A percentile compares a stretch with the other conserved stretches of the same genome.
Conservation (phyloP, 1,284 basidiomycete genomes). For the Schizophyllum commune region DNA sequence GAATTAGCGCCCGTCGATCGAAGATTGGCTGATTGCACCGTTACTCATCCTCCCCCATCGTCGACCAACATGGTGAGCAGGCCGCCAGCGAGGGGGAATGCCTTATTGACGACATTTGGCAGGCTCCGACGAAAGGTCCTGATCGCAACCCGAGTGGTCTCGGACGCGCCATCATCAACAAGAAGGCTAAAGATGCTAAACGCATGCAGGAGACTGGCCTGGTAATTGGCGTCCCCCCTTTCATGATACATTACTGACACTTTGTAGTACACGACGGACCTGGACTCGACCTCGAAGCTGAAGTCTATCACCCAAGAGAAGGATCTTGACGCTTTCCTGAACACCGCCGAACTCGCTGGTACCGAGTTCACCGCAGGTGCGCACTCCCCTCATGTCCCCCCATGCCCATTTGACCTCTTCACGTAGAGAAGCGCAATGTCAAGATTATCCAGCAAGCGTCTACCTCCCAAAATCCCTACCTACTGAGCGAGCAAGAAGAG, state of each 20-base stretch:
- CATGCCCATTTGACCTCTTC: constrained; percentile 9
- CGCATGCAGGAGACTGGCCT: constrained; percentile 65
- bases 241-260: constrained; percentile 1
- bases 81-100: not conserved
- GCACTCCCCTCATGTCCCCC: constrained; percentile 14
- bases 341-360: constrained; percentile 90
- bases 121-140: constrained; percentile 15
- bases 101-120: not conserved
- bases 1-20: not conserved
- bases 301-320: constrained; percentile 94
- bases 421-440: constrained; percentile 81
- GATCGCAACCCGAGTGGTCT: constrained; percentile 70
- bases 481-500: constrained; percentile 84
- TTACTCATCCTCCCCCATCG: not conserved
- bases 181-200: constrained; percentile 75
- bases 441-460: constrained; percentile 76
- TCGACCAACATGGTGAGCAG: not conserved
- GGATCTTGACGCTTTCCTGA: constrained; percentile 95
- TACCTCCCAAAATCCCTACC: constrained; percentile 75
- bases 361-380: constrained; percentile 95
- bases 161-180: constrained; percentile 88
- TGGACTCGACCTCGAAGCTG: constrained; percentile 63
- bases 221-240: constrained; percentile 36
- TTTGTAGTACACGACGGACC: constrained; percentile 71
- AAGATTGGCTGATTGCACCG: not conserved